Conservation (phyloP, 1,139 yeast species). For the Pichiaceae sp. region DNA sequence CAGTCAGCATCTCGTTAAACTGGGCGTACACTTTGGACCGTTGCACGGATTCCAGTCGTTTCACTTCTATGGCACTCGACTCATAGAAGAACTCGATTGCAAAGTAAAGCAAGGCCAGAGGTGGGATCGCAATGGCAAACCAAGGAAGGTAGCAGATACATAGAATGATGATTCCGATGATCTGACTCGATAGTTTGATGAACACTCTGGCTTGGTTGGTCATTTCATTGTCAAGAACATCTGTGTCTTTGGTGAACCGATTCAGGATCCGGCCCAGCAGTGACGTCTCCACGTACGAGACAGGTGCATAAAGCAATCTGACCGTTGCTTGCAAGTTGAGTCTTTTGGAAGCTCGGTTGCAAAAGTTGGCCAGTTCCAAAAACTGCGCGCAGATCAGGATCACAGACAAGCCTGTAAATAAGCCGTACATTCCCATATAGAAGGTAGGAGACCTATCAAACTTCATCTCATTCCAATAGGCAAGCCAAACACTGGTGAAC, state of each 20-base stretch:
- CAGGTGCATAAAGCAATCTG: slow-evolving; percentile 41
- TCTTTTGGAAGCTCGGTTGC: slow-evolving; percentile 38
- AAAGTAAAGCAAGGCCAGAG: slow-evolving; percentile 38
- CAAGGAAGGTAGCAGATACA: slow-evolving; percentile 70
- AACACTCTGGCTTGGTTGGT: slow-evolving; percentile 43
- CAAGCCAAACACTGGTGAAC: slow-evolving; percentile 74
- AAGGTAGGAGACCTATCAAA: slow-evolving; percentile 43
- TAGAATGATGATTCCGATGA: slow-evolving; percentile 56
- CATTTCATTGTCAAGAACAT: slow-evolving; percentile 48
- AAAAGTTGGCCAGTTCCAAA: slow-evolving; percentile 38
- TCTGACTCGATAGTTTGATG: slow-evolving; percentile 38
- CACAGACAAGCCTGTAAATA: slow-evolving; percentile 34
- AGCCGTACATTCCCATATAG: slow-evolving; percentile 66
- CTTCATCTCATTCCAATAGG: slow-evolving; percentile 68
- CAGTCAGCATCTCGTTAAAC: slow-evolving; percentile 67
- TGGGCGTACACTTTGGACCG: slow-evolving; percentile 73
- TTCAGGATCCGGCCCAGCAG: slow-evolving; percentile 54
- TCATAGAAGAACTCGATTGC: slow-evolving; percentile 56
- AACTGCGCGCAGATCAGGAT: slow-evolving; percentile 34
- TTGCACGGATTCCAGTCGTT: slow-evolving; percentile 69
- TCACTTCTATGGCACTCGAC: slow-evolving; percentile 66
- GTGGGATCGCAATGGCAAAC: slow-evolving; percentile 50
- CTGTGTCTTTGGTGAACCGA: slow-evolving; percentile 56
- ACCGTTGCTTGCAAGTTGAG: slow-evolving; percentile 36
- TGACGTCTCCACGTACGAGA: slow-evolving; percentile 52